Evolutionary conservation across 176 grass and related monocot species (phyloP).

Genomic region (Poa annua): DNA sequence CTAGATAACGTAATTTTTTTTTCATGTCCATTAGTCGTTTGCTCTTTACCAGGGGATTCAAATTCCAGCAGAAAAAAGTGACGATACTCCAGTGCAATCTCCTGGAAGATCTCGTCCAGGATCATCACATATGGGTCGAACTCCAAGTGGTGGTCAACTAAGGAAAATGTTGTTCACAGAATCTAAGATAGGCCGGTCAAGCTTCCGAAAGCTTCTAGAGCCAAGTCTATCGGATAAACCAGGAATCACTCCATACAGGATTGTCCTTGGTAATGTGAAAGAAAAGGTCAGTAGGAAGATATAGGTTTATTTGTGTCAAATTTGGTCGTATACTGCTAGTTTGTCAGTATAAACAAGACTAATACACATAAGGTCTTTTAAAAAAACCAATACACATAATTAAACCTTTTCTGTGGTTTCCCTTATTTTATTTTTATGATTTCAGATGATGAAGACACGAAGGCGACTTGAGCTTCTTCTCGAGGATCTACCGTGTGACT

Average conservation of each 20-base stretch:
- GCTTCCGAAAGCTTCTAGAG: slow-evolving; percentile 88
- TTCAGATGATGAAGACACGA: slow-evolving; percentile 78
- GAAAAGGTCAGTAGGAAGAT: slow-evolving; percentile 63
- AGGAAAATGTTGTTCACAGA: slow-evolving; percentile 83
- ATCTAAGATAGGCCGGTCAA: slow-evolving; percentile 69
- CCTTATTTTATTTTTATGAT: slow-evolving; percentile 23
- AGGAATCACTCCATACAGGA: slow-evolving; percentile 89
- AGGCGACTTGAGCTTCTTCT: slow-evolving; percentile 72
- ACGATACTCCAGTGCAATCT: slow-evolving; percentile 54
- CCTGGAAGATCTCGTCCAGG: slow-evolving; percentile 50
- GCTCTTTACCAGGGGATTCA: slow-evolving; percentile 17
- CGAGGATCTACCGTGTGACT: slow-evolving; percentile 77
- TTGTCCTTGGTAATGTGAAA: slow-evolving; percentile 89
- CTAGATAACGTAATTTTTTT: background rate
- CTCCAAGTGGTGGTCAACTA: slow-evolving; percentile 58
- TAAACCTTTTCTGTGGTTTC: background rate
- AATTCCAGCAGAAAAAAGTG: slow-evolving; percentile 45
- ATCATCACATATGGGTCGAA: slow-evolving; percentile 47
- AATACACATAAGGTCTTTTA: no score
- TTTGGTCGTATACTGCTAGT: background rate
- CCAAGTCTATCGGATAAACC: slow-evolving; percentile 66
- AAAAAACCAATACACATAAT: no score
- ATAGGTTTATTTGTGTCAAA: background rate
- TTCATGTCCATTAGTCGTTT: background rate
- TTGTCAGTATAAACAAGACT: slow-evolving; percentile 1